Base-by-base conservation (phyloP, 495 filamentous ascomycete species). In the Stereocaulon alpinum region DNA sequence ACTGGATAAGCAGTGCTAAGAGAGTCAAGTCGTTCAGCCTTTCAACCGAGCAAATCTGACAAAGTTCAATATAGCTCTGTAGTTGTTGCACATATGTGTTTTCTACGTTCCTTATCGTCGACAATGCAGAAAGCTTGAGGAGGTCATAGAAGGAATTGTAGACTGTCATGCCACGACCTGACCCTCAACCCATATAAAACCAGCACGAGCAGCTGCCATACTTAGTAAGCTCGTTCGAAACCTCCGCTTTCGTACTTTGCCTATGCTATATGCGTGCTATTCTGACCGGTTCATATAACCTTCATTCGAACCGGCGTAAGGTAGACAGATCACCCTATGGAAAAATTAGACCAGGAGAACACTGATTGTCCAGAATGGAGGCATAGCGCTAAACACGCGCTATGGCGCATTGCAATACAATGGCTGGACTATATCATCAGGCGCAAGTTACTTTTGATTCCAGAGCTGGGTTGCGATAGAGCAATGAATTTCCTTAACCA, bases 131-230 rank as follows among this genome's bases (percentile, higher is more conserved):
- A 0, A 64, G 70, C 7, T 60, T 73, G 0, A 20, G 24, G 9
- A 69, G 61, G 14, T 60, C 78, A 1, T 70, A 68, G 20, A 47
- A 63, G 10, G 74, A 77, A 58, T 61, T 79, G 15, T 44, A 49
- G 6, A 55, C 62, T 11, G 54, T 66, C n/a, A 44, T 60, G 29
- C 40, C 27, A 29, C 40, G 42, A 18, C 30, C 27, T 0, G 34
- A 15, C 24, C 37, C 57, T 6, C 30, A 18, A 5, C 63, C 70
- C 6, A 64, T 61, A 34, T 72, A 68, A 72, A 59, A 59, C 7
- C 57, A 69, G 22, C 70, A 77, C 0, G 76, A 77, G 55, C 63
- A 76, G 56, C 72, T 77, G 0, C 76, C 79, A 2, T 81, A 79
- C 60, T 58, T 66, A 40, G 34, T 37, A 37, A 37, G 34, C 0